Evolutionary conservation across 768 basidiomycete genomes (phyloP).

Genomic region (Kwoniella dendrophila): DNA sequence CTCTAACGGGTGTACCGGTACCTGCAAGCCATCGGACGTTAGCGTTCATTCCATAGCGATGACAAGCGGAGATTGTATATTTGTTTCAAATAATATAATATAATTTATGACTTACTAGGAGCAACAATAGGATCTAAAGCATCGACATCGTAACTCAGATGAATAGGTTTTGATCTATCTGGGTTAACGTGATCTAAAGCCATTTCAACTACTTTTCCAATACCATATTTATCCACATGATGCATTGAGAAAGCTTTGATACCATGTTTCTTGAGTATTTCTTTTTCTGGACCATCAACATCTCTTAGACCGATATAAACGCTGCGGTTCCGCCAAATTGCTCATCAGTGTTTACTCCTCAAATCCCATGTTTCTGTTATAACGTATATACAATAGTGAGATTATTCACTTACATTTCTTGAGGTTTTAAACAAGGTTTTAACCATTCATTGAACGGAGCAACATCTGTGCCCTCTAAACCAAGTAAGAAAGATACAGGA

Average conservation of each 20-base stretch:
- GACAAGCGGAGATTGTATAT: not conserved
- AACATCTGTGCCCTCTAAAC: slow-evolving; percentile 59
- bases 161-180: slow-evolving; percentile 77
- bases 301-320: slow-evolving; percentile 98
- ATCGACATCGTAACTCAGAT: slow-evolving; percentile 95
- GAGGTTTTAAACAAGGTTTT: slow-evolving; percentile 68
- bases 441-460: slow-evolving; percentile 61
- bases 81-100: not conserved
- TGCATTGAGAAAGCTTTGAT: slow-evolving; percentile 93
- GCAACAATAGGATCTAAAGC: slow-evolving; percentile 92
- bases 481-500: slow-evolving; percentile 90
- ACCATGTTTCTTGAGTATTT: slow-evolving; percentile 73
- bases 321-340: slow-evolving; percentile 15
- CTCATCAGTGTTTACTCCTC: not conserved
- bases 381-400: too few relatives aligned
- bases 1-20: slow-evolving; percentile 69
- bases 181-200: slow-evolving; percentile 93
- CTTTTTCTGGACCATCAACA: slow-evolving; percentile 83
- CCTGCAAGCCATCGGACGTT: slow-evolving; percentile 23
- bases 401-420: slow-evolving; percentile 62
- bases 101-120: slow-evolving; percentile 62
- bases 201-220: slow-evolving; percentile 93
- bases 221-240: slow-evolving; percentile 80
- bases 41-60: too few relatives aligned
- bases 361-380: too few relatives aligned